These are phyloP conservation scores for Tricladium varicosporioides DNA, from an alignment of 2,329 filamentous ascomycete species.

Conservation along the genomic window DNA sequence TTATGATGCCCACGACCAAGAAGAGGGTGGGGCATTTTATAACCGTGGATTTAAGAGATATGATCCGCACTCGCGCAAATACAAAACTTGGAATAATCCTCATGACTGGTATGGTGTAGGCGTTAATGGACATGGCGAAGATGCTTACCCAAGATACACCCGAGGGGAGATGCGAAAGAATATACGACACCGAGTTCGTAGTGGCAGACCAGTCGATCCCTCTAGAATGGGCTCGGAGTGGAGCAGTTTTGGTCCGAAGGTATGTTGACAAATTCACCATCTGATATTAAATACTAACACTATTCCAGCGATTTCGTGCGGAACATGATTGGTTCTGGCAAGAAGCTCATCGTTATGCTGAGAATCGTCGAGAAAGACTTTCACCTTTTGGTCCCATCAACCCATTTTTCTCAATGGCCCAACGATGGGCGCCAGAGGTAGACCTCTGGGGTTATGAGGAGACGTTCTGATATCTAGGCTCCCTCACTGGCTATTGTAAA, in stretches of 20 bases:
- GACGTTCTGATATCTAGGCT: neutral
- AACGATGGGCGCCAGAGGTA: conserved; percentile 15
- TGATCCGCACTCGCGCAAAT: conserved; percentile 29
- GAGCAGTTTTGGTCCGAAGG: conserved; percentile 28
- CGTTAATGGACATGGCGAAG: conserved; percentile 6
- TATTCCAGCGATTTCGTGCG: conserved; percentile 25
- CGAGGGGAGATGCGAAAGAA: conserved; percentile 21
- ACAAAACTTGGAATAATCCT: conserved; percentile 23
- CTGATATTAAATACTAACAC: conserved; percentile 2
- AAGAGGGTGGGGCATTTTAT: conserved; percentile 2
- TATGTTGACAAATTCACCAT: neutral
- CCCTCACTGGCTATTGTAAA: too few species aligned
- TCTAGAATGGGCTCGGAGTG: conserved; percentile 27
- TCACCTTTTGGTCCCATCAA: neutral
- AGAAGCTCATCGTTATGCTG: conserved; percentile 27
- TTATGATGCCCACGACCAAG: conserved; percentile 1
- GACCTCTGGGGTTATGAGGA: conserved; percentile 2
- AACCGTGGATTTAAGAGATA: conserved; percentile 26
- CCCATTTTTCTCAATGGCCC: conserved; percentile 16
- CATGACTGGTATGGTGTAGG: conserved; percentile 23
- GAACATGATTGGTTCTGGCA: conserved; percentile 32
- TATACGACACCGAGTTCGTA: neutral
- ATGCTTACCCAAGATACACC: conserved; percentile 28
- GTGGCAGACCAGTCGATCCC: conserved; percentile 13
- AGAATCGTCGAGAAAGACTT: conserved; percentile 17